Conservation (phyloP, 139 green algal genomes). For the Gonium pectorale region DNA sequence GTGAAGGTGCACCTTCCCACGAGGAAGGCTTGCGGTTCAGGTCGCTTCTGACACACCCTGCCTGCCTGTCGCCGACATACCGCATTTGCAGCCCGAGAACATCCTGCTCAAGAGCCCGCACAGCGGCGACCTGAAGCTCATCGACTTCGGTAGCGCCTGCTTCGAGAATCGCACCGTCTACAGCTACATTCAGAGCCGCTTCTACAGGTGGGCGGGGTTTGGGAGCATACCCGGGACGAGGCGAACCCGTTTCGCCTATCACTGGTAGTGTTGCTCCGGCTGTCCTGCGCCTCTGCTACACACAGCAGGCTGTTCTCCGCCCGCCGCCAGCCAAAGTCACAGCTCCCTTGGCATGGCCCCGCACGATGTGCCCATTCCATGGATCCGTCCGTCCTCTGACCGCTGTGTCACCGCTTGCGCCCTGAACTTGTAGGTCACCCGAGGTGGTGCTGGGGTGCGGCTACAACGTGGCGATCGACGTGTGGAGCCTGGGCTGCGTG, state of each 20-base stretch:
- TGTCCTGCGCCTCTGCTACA: too few species aligned
- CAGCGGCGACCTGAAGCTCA: conserved; percentile 92
- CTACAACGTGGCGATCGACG: conserved; percentile 94
- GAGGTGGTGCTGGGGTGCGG: conserved; percentile 86
- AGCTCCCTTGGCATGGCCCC: too few species aligned
- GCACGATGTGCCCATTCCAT: too few species aligned
- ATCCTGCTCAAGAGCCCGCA: conserved; percentile 81
- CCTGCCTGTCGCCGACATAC: not conserved
- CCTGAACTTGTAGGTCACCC: conserved; percentile 73
- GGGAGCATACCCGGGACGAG: too few species aligned
- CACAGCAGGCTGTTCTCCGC: too few species aligned
- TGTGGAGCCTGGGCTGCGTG: conserved; percentile 97
- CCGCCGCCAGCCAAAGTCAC: too few species aligned
- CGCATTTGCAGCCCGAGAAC: conserved; percentile 88
- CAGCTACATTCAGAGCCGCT: conserved; percentile 97
- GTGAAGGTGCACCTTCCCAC: too few species aligned
- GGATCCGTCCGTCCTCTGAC: too few species aligned
- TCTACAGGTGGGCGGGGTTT: conserved; percentile 49
- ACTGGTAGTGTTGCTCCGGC: not conserved
- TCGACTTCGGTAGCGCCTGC: conserved; percentile 98
- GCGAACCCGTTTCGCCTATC: too few species aligned
- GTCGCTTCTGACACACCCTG: too few species aligned
- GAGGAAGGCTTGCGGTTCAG: too few species aligned
- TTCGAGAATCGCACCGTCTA: conserved; percentile 95
- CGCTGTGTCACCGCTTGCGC: too few species aligned